phyloP scores from a whole-genome alignment of 2,329 filamentous ascomycete genomes.

The Colletotrichum somersetense region DNA sequence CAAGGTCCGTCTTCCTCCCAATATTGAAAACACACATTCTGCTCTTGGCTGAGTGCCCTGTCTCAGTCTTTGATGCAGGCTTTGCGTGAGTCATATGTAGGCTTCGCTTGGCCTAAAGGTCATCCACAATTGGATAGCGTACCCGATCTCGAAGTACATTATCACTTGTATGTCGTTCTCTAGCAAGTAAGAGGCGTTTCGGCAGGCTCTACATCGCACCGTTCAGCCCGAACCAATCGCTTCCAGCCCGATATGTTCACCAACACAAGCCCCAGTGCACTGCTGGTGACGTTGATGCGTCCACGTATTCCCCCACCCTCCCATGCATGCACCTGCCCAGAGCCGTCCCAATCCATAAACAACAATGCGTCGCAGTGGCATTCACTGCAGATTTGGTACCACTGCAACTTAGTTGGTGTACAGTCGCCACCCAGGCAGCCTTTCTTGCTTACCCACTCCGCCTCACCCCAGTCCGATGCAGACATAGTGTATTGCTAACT shows the following conservation, averaged over 20 bases:
- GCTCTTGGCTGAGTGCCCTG: background rate
- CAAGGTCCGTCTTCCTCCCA: background rate
- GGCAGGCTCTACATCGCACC: background rate
- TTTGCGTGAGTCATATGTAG: conserved; percentile 13
- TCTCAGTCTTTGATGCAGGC: background rate
- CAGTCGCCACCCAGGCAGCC: conserved; percentile 19
- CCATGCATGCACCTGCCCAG: background rate
- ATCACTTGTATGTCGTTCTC: background rate
- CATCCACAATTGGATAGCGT: background rate
- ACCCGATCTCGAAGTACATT: background rate
- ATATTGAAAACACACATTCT: background rate
- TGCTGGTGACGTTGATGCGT: conserved; percentile 10
- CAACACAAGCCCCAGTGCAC: background rate
- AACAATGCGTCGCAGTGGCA: background rate
- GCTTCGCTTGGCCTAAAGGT: background rate
- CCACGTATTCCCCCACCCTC: conserved; percentile 7
- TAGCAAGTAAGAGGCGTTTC: background rate
- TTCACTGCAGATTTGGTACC: background rate
- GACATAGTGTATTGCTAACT: background rate
- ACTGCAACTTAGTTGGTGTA: background rate
- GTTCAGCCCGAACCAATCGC: conserved; percentile 3
- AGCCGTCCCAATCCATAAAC: background rate
- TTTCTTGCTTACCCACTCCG: background rate
- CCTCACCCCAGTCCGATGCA: background rate
- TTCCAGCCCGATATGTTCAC: background rate